Base-by-base conservation (phyloP, 192 early-diverging fungal species). In the Backusella australiensis region DNA sequence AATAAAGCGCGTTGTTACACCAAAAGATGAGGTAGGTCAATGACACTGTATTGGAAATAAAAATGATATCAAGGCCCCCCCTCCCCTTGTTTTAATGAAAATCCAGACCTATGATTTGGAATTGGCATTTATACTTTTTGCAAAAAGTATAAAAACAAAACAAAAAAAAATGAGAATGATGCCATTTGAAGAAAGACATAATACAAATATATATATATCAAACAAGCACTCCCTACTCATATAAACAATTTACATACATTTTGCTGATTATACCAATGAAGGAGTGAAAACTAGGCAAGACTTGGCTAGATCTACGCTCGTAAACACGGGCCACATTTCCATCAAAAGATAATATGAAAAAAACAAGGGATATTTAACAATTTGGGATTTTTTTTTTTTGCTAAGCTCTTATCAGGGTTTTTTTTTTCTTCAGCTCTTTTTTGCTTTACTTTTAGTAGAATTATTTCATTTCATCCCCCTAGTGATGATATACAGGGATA, bases 321-420 rank as follows among this genome's bases (percentile, higher is more conserved):
- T 69, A 69, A 39, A 69, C 67, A 69, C 67, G 67, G 67, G 67
- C 67, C 67, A 69, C 67, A 69, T 69, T 69, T 69, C 35, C 67
- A 21, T 69, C 36, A 21, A 59, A 59, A 59, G 53, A 59, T 59
- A 59, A 21, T 59, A 59, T 59, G 21, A 12, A 59, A 59, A 59
- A 59, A 59, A 26, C 1, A 59, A 59, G 53, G 53, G 53, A 59
- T 59, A 26, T 59, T 26, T 59, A 12, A 26, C 23, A 59, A 59
- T 59, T 59, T 59, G 53, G 2, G 53, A 15, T 0, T 44, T 23
- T 44, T 44, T 44, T 44, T 44, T 56, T 56, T 26, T 23, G 53
- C 53, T 56, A 9, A 56, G 53, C 53, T 56, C 53, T 56, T 56
- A 56, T 56, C 53, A 56, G 19, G 21, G 53, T 23, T 56, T 23